These are phyloP conservation scores for Metarhizium brunneum DNA, from an alignment of 2,329 filamentous ascomycete species.

Conservation along the genomic window DNA sequence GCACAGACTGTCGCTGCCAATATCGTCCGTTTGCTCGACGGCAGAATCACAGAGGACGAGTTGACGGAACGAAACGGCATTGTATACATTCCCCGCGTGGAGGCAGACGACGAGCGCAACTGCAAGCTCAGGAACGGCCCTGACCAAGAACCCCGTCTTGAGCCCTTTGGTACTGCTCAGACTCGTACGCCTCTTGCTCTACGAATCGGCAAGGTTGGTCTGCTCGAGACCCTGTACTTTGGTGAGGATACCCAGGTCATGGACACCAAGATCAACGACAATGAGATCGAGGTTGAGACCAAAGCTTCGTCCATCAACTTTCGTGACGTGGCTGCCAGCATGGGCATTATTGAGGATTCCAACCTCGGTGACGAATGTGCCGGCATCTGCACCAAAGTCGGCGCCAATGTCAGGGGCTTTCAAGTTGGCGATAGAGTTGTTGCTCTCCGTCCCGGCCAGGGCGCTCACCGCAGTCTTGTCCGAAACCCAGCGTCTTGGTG, in stretches of 20 bases:
- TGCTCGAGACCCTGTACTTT: conserved; percentile 20
- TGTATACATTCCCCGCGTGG: conserved; percentile 14
- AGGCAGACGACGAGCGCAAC: conserved; percentile 15
- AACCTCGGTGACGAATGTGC: conserved; percentile 17
- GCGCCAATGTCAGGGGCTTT: conserved; percentile 12
- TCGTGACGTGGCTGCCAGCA: conserved; percentile 23
- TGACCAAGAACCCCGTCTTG: conserved; percentile 13
- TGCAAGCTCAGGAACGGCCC: conserved; percentile 15
- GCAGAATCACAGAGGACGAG: conserved; percentile 13
- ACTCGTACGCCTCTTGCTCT: conserved; percentile 9
- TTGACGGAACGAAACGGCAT: conserved; percentile 13
- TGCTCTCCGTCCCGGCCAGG: conserved; percentile 10
- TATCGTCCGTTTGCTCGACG: conserved; percentile 10
- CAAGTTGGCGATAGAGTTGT: conserved; percentile 23
- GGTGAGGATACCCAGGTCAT: conserved; percentile 13
- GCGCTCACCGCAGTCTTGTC: conserved; percentile 18
- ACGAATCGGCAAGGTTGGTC: conserved; percentile 13
- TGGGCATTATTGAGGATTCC: conserved; percentile 14
- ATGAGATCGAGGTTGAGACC: conserved; percentile 21
- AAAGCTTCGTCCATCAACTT: conserved; percentile 25
- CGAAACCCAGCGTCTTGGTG: conserved; percentile 17
- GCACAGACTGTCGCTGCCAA: conserved; percentile 8
- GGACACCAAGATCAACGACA: conserved; percentile 8
- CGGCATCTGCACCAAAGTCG: conserved; percentile 12
- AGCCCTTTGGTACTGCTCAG: conserved; percentile 7